Conservation (phyloP, 345 rosid species). For the Lepidium didymum region DNA sequence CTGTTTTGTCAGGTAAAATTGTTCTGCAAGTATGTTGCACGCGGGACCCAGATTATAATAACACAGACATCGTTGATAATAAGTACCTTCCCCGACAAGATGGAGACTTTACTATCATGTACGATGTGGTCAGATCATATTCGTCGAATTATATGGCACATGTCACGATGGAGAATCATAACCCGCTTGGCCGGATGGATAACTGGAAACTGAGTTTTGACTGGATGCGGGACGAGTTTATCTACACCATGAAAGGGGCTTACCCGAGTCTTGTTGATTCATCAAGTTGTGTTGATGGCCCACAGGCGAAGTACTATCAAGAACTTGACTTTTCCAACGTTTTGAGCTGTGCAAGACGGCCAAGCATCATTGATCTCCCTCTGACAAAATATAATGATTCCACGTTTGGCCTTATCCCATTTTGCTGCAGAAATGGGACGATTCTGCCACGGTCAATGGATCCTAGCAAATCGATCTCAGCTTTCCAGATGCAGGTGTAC, state of each 20-base stretch:
- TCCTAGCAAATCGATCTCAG: constrained; percentile 71
- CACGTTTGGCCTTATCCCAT: constrained; percentile 49
- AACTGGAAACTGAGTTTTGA: constrained; percentile 94
- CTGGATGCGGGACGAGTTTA: constrained; percentile 87
- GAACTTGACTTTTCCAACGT: constrained; percentile 62
- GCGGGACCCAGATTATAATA: constrained; percentile 36
- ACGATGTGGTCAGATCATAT: constrained; percentile 71
- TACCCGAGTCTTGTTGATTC: constrained; percentile 77
- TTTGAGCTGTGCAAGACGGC: constrained; percentile 77
- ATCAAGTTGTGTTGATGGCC: constrained; percentile 62
- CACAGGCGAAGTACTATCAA: constrained; percentile 53
- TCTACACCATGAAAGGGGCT: constrained; percentile 76
- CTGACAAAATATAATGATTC: constrained; percentile 75
- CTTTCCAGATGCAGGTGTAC: constrained; percentile 78
- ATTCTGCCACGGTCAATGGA: constrained; percentile 76
- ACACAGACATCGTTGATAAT: constrained; percentile 41
- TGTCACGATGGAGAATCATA: constrained; percentile 68
- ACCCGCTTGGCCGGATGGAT: constrained; percentile 77
- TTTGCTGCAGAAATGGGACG: constrained; percentile 82
- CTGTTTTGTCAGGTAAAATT: constrained; percentile 42
- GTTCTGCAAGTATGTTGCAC: constrained; percentile 66
- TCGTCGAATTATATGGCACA: constrained; percentile 61
- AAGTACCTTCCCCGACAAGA: constrained; percentile 54
- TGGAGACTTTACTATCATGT: constrained; percentile 88
- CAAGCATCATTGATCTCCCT: constrained; percentile 85